Conservation (phyloP, 2,329 filamentous ascomycete species). For the Sporothrix pallida region DNA sequence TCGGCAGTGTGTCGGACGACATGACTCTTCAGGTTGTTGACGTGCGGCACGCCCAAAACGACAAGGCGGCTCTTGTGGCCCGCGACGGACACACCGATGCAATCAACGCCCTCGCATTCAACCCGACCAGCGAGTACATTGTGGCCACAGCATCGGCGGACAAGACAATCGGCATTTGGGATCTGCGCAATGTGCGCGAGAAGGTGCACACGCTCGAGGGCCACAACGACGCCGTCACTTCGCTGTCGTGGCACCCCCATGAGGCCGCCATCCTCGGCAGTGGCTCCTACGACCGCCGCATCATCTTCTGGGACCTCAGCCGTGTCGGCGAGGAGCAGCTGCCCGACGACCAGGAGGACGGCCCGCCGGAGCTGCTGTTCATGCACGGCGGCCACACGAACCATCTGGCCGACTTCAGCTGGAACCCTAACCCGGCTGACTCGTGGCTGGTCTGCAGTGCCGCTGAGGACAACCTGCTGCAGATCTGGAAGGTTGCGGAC, state of each 20-base stretch:
- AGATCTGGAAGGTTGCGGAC: conserved; percentile 89
- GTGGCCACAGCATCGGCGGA: conserved; percentile 93
- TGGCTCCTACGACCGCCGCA: conserved; percentile 87
- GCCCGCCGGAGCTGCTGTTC: conserved; percentile 93
- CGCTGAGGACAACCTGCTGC: conserved; percentile 94
- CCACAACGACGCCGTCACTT: conserved; percentile 88
- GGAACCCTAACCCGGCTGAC: conserved; percentile 93
- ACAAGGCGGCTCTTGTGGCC: conserved; percentile 71
- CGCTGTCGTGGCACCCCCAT: conserved; percentile 90
- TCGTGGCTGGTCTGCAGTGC: conserved; percentile 96
- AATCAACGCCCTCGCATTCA: conserved; percentile 95
- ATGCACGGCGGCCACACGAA: conserved; percentile 99
- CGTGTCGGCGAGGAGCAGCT: conserved; percentile 92
- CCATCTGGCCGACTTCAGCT: conserved; percentile 94
- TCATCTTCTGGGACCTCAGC: conserved; percentile 96
- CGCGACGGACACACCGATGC: conserved; percentile 83
- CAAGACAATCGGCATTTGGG: conserved; percentile 94
- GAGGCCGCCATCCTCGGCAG: conserved; percentile 89
- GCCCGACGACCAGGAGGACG: conserved; percentile 93
- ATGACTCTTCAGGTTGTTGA: conserved; percentile 92
- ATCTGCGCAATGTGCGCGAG: conserved; percentile 85
- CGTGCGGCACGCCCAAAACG: conserved; percentile 70
- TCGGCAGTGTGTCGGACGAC: conserved; percentile 95
- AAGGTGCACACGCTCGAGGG: conserved; percentile 90
- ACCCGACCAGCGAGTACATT: conserved; percentile 86